These are phyloP conservation scores for Aspergillus egyptiacus DNA, from an alignment of 495 filamentous ascomycete species.

Conservation along the genomic window DNA sequence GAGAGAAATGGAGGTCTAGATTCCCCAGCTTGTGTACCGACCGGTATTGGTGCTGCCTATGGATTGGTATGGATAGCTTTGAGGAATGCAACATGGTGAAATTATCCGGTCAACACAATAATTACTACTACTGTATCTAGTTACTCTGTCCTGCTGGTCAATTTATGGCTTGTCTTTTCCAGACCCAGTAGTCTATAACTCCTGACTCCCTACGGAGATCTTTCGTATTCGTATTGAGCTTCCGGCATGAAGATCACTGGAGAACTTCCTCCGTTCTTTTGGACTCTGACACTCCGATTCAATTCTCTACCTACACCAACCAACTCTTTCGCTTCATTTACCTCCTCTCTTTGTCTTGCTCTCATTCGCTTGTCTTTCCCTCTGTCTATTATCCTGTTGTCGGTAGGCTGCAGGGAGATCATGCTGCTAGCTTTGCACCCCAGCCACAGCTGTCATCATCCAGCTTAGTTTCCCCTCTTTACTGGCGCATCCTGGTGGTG, in stretches of 20 bases:
- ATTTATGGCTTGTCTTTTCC: too few species aligned
- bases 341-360: not conserved
- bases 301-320: too few species aligned
- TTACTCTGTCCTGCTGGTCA: too few species aligned
- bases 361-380: not conserved
- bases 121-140: too few species aligned
- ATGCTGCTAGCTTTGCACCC: slow-evolving; percentile 3
- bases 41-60: slow-evolving; percentile 2
- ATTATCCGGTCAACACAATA: too few species aligned
- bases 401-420: not conserved
- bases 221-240: too few species aligned
- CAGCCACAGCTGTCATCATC: slow-evolving; percentile 5
- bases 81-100: too few species aligned
- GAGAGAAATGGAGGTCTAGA: not conserved
- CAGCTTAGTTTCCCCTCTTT: slow-evolving; percentile 2
- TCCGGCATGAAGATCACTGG: too few species aligned
- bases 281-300: not conserved
- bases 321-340: not conserved
- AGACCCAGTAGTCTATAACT: too few species aligned
- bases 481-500: not conserved
- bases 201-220: too few species aligned
- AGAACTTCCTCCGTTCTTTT: not conserved
- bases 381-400: not conserved
- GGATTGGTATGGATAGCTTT: not conserved
- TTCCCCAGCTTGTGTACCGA: not conserved